phyloP scores from a whole-genome alignment of 1,139 yeast species.

The Hansenula sp. region DNA sequence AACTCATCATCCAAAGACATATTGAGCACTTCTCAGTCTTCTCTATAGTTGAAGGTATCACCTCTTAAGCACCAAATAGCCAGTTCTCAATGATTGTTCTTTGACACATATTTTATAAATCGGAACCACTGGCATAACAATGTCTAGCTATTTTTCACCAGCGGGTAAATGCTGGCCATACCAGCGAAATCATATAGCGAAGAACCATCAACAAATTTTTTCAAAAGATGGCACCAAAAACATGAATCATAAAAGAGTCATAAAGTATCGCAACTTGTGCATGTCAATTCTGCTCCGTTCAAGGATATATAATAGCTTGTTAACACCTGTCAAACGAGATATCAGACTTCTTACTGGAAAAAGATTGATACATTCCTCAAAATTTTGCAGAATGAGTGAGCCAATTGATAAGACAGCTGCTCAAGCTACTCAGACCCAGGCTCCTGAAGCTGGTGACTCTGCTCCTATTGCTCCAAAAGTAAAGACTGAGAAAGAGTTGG shows the following conservation, averaged over 20 bases:
- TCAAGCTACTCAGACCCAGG: slow-evolving; percentile 4
- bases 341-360: neutral
- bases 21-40: neutral
- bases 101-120: no score
- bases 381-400: slow-evolving; percentile 14
- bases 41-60: no score
- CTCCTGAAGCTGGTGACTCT: slow-evolving; percentile 6
- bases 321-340: slow-evolving; percentile 6
- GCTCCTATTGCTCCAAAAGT: slow-evolving; percentile 15
- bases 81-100: no score
- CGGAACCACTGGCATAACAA: no score
- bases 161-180: neutral
- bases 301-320: slow-evolving; percentile 1
- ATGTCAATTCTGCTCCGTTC: slow-evolving; percentile 2
- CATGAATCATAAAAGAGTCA: neutral
- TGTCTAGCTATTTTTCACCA: neutral
- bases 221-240: neutral
- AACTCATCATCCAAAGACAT: slow-evolving; percentile 26
- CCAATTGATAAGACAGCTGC: slow-evolving; percentile 7
- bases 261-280: neutral
- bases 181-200: neutral
- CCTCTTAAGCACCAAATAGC: no score
- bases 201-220: neutral
- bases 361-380: slow-evolving; percentile 7
- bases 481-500: slow-evolving; percentile 77